Percentiles rank a stretch among this genome's conserved stretches.
phyloP scores from a whole-genome alignment of 768 basidiomycete species.

The Leccinum longicurvipes region DNA sequence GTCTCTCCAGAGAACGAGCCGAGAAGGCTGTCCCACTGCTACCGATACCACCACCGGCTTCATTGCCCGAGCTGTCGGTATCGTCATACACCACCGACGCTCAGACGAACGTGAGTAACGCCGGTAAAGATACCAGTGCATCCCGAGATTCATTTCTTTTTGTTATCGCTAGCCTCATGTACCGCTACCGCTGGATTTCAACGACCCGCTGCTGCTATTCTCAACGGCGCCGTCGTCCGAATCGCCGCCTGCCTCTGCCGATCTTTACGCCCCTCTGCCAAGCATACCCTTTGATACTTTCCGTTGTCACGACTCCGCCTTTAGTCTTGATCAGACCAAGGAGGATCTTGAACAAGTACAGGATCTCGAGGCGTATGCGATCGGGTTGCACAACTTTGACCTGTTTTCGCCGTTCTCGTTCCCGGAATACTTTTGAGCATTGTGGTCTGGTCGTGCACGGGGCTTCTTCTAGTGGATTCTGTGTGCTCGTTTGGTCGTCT shows the following conservation, averaged over 20 bases:
- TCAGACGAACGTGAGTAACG: slow-evolving; percentile 10
- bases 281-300: slow-evolving; percentile 3
- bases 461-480: not conserved
- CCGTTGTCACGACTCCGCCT: not conserved
- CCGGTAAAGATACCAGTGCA: not conserved
- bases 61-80: not conserved
- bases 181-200: not conserved
- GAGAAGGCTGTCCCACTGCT: not conserved
- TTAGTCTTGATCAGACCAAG: slow-evolving; percentile 2
- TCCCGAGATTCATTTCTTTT: not conserved
- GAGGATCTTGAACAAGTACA: slow-evolving; percentile 25
- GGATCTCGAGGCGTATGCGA: slow-evolving; percentile 29
- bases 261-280: not conserved
- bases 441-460: not conserved
- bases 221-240: not conserved
- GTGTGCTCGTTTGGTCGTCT: not conserved
- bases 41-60: not conserved
- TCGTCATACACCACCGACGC: not conserved
- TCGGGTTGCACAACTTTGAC: slow-evolving; percentile 27
- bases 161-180: not conserved
- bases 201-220: not conserved
- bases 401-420: slow-evolving; percentile 20
- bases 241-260: slow-evolving; percentile 1
- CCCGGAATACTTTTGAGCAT: slow-evolving; percentile 16
- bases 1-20: not conserved